Base-by-base conservation (phyloP, 306 rosid genomes). In the Quercus alba region DNA sequence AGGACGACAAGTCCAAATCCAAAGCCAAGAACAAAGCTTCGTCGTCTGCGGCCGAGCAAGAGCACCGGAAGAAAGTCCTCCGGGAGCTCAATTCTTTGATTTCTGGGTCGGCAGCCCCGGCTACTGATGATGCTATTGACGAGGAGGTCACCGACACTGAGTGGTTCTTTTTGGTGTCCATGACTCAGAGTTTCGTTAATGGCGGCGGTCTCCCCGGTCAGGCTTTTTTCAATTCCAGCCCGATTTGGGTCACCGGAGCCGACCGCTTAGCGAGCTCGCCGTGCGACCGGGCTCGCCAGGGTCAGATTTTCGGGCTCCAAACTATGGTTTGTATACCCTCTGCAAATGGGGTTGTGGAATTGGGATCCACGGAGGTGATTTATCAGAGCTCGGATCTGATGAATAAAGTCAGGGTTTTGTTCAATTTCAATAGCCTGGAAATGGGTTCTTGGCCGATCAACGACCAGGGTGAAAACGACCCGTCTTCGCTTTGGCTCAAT, bases 61-160 rank as follows among this genome's bases (percentile, higher is more conserved):
- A 91, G 73, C 90, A 93, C 78, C 85, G 99, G 1, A 91, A 90
- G 77, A 93, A 89, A 78, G 86, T 95, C 25, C 97, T 95, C 7
- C 87, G 99, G 0, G 99, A 95, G 30, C 92, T 95, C 9, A 95
- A 95, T 52, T 95, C 98, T 2, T 61, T 91, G 14, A 93, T 95
- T 78, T 93, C 97, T 21, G 97, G 98, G 6, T 80, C 95, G 3
- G 79, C 94, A 4, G 1, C 87, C 1, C 18, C 81, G 3, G 6
- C 77, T 3, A 4, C 83, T 0, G 94, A 87, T 2, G 97, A 93
- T 21, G 85, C 88, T 2, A 88, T 89, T 5, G 99, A 93, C 18
- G 99, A 93, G 58, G 94, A 93, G 62, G 97, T 93, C 3, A 95
- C 99, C 5, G 98, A 95, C 68, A 91, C 99, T 3, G 99, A 95